Evolutionary conservation across 495 filamentous ascomycete species (phyloP).

Genomic region (Rostrohypoxylon terebratum): DNA sequence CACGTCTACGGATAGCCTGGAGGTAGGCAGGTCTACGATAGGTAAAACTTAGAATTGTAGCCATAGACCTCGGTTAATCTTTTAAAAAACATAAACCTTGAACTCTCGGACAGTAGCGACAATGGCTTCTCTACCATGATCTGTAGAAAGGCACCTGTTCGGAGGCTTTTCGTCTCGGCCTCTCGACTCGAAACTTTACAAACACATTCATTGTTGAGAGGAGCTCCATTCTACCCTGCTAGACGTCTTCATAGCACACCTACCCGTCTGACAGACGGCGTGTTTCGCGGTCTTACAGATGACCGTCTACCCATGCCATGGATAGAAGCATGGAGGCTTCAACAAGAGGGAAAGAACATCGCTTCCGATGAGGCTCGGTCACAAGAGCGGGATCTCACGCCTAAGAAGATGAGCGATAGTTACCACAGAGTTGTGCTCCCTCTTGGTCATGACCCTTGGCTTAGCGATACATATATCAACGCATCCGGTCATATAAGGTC

Average conservation of each 20-base stretch:
- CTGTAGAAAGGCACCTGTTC: neutral
- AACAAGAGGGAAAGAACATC: conserved; percentile 40
- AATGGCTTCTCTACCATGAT: neutral
- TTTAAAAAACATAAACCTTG: neutral
- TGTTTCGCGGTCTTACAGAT: conserved; percentile 36
- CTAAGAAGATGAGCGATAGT: conserved; percentile 59
- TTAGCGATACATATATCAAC: conserved; percentile 59
- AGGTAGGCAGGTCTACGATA: too few relatives aligned
- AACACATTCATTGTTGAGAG: neutral
- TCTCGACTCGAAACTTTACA: neutral
- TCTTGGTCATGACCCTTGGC: conserved; percentile 56
- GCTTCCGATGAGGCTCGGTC: conserved; percentile 25
- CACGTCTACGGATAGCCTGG: neutral
- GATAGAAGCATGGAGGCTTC: conserved; percentile 48
- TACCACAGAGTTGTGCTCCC: conserved; percentile 57
- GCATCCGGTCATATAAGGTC: conserved; percentile 59
- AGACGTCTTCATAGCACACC: conserved; percentile 32
- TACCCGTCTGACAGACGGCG: conserved; percentile 28
- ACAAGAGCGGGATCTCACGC: conserved; percentile 47
- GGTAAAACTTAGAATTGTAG: too few relatives aligned
- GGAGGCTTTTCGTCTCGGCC: conserved; percentile 13
- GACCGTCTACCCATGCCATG: conserved; percentile 34
- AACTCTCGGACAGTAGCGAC: neutral
- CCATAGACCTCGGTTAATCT: neutral
- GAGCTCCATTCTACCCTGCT: neutral